These are phyloP conservation scores for Arthrobotrys entomopaga DNA, from an alignment of 2,329 filamentous ascomycete species.

Conservation along the genomic window DNA sequence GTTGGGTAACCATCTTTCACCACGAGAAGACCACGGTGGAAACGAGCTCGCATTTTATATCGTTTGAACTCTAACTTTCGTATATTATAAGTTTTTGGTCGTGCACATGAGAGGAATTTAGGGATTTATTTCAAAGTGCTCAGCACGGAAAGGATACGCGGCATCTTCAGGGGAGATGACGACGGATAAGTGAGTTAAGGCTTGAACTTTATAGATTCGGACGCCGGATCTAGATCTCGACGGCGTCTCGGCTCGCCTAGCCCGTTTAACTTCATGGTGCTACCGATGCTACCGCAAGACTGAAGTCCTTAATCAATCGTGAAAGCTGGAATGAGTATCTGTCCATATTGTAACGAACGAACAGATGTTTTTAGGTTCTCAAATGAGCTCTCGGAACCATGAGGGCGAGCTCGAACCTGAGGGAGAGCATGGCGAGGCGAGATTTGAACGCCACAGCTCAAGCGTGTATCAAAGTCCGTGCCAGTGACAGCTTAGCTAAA, in stretches of 20 bases:
- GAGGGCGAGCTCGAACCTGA: no score
- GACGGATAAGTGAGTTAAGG: slow-evolving; percentile 7
- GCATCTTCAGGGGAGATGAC: slow-evolving; percentile 10
- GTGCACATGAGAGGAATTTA: slow-evolving; percentile 29
- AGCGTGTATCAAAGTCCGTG: no score
- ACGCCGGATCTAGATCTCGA: neutral
- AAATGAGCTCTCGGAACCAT: neutral
- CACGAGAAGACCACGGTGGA: slow-evolving; percentile 48
- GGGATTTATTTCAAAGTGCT: slow-evolving; percentile 37
- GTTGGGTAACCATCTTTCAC: slow-evolving; percentile 25
- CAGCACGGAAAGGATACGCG: slow-evolving; percentile 1
- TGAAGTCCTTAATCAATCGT: no score
- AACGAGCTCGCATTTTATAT: slow-evolving; percentile 46
- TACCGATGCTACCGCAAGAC: no score
- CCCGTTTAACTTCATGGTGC: no score
- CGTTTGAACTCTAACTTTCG: slow-evolving; percentile 27
- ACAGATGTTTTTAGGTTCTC: neutral
- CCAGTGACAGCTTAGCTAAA: no score
- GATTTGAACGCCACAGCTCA: no score
- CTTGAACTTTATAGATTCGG: neutral
- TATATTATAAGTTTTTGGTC: slow-evolving; percentile 12
- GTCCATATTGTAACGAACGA: no score
- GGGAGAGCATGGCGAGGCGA: no score
- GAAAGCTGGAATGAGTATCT: no score
- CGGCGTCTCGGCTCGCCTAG: neutral